Base-by-base conservation (phyloP, 306 rosid species). In the Aeschynomene evenia region DNA sequence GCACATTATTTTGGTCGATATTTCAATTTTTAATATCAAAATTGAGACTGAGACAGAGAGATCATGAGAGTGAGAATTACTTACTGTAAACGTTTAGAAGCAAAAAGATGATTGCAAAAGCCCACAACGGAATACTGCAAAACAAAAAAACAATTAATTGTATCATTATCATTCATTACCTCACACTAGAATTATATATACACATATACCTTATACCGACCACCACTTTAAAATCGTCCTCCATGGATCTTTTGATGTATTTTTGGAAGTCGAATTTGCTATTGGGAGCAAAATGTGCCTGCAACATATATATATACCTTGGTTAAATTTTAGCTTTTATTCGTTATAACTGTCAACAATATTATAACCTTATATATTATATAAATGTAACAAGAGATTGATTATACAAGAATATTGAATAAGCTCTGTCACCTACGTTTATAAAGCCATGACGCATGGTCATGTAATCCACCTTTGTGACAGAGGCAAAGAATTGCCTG, bases 381-480 rank as follows among this genome's bases (percentile, higher is more conserved):
- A n/a, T n/a, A n/a, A n/a, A n/a, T n/a, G n/a, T n/a, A n/a, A n/a
- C n/a, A n/a, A n/a, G n/a, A n/a, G n/a, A n/a, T n/a, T n/a, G n/a
- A n/a, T n/a, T n/a, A n/a, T n/a, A n/a, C n/a, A n/a, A n/a, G n/a
- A n/a, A n/a, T n/a, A n/a, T n/a, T n/a, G n/a, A n/a, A n/a, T n/a
- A n/a, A n/a, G n/a, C n/a, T 46, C 24, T 16, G 58, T 52, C 45
- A 71, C 82, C 8, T 50, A 89, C 91, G n/a, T 81, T 87, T 9
- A 90, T 87, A 76, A 90, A 90, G 50, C 96, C 91, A 31, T 76
- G 85, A 0, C 91, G 86, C 84, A 87, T 83, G 8, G 89, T 90
- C 77, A 80, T 42, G 74, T 90, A 90, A 80, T 90, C 94, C n/a
- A 87, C 89, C 67, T 85, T 85, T 5, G 84, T 75, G 12, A 90